phyloP scores from a whole-genome alignment of 495 filamentous ascomycete species.

The Clohesyomyces aquaticus region DNA sequence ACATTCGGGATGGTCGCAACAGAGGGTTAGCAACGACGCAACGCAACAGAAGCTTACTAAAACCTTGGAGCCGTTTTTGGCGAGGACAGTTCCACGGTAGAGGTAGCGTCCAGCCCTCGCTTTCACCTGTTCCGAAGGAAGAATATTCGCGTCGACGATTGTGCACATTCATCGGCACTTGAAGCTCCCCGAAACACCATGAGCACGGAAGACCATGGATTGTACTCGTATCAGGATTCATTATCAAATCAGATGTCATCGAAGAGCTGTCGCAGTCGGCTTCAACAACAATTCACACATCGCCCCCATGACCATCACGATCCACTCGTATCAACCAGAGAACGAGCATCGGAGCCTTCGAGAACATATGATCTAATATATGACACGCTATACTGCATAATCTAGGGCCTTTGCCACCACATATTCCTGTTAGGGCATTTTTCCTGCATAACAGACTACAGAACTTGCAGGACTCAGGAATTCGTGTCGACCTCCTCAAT shows the following conservation, averaged over 20 bases:
- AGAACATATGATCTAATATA: not conserved
- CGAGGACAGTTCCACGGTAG: too few species aligned
- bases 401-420: not conserved
- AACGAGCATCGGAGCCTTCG: not conserved
- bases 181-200: not conserved
- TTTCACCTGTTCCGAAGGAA: not conserved
- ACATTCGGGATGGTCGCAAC: not conserved
- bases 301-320: too few species aligned
- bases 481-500: not conserved
- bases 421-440: not conserved
- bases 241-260: not conserved
- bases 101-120: conserved; percentile 7
- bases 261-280: too few species aligned
- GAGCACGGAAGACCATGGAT: not conserved
- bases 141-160: not conserved
- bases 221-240: not conserved
- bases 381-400: not conserved
- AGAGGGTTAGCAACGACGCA: not conserved
- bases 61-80: not conserved
- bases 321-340: not conserved
- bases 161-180: too few species aligned
- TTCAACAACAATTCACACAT: too few species aligned
- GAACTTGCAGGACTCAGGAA: not conserved
- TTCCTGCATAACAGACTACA: not conserved
- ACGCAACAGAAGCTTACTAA: not conserved